phyloP scores from a whole-genome alignment of 2,329 filamentous ascomycete genomes.

The Trichoderma sp. region DNA sequence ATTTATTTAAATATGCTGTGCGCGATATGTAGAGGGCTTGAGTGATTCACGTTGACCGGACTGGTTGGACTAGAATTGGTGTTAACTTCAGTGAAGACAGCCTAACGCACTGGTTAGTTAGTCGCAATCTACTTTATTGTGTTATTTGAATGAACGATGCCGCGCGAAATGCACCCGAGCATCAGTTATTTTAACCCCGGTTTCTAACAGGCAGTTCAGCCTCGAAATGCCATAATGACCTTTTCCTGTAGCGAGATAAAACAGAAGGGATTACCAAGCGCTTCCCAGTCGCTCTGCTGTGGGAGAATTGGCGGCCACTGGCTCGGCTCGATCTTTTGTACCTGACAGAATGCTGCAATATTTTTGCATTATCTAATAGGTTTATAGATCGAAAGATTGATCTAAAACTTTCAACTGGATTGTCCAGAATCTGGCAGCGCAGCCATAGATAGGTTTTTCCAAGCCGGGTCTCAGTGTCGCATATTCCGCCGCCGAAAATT shows the following conservation, averaged over 20 bases:
- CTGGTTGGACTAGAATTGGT: neutral
- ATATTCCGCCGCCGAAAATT: neutral
- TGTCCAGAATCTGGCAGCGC: neutral
- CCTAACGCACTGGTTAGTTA: too few species aligned
- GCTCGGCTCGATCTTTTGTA: too few species aligned
- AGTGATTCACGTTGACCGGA: neutral
- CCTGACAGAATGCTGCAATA: neutral
- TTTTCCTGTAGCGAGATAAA: neutral
- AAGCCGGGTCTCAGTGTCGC: too few species aligned
- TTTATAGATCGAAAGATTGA: too few species aligned
- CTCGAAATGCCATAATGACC: neutral
- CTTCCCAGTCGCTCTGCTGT: neutral
- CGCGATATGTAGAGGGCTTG: neutral
- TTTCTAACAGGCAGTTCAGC: neutral
- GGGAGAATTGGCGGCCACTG: too few species aligned
- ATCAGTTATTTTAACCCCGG: too few species aligned
- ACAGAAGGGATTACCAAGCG: neutral
- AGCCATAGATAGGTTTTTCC: neutral
- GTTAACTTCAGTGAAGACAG: neutral
- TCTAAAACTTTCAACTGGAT: too few species aligned
- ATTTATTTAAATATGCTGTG: neutral
- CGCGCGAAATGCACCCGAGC: neutral
- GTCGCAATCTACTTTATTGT: too few species aligned
- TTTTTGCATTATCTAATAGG: too few species aligned
- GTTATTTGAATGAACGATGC: neutral